These are phyloP conservation scores for Alternaria triticimaculans DNA, from an alignment of 2,329 filamentous ascomycete genomes.

Conservation along the genomic window DNA sequence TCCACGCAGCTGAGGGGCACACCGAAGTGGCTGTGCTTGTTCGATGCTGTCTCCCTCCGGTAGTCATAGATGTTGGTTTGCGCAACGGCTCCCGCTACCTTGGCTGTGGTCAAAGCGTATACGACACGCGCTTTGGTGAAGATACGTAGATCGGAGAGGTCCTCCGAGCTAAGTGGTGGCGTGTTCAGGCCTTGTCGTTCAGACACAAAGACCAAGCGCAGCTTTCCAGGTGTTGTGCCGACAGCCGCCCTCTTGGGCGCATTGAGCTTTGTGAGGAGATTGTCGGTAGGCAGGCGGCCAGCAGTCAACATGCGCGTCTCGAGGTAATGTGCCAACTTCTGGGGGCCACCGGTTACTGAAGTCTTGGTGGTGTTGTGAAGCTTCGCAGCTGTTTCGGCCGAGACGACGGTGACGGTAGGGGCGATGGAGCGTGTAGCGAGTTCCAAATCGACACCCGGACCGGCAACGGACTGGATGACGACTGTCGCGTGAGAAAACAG, in stretches of 20 bases:
- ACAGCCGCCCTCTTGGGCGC: slow-evolving; percentile 65
- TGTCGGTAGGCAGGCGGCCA: slow-evolving; percentile 75
- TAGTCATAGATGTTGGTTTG: slow-evolving; percentile 93
- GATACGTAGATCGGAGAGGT: slow-evolving; percentile 80
- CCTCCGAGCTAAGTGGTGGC: slow-evolving; percentile 69
- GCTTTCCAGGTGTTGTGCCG: slow-evolving; percentile 70
- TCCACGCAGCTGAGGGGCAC: slow-evolving; percentile 81
- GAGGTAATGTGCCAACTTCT: slow-evolving; percentile 72
- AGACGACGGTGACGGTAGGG: slow-evolving; percentile 82
- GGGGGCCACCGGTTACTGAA: slow-evolving; percentile 67
- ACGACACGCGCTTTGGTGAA: slow-evolving; percentile 81
- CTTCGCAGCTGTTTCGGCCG: slow-evolving; percentile 73
- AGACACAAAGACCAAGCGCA: slow-evolving; percentile 81
- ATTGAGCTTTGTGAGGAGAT: slow-evolving; percentile 67
- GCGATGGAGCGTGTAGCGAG: slow-evolving; percentile 76
- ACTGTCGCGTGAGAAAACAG: slow-evolving; percentile 85
- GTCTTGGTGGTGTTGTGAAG: slow-evolving; percentile 68
- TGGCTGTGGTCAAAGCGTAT: slow-evolving; percentile 81
- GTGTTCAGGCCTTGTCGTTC: slow-evolving; percentile 70
- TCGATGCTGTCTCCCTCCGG: slow-evolving; percentile 57
- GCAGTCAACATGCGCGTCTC: slow-evolving; percentile 73
- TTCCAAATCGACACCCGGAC: slow-evolving; percentile 71
- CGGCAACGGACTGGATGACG: slow-evolving; percentile 87
- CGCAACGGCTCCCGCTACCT: slow-evolving; percentile 86
- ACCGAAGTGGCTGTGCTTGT: slow-evolving; percentile 74